Evolutionary conservation across 176 grass and related monocot genomes (phyloP).

Genomic region (Musa schizocarpa): DNA sequence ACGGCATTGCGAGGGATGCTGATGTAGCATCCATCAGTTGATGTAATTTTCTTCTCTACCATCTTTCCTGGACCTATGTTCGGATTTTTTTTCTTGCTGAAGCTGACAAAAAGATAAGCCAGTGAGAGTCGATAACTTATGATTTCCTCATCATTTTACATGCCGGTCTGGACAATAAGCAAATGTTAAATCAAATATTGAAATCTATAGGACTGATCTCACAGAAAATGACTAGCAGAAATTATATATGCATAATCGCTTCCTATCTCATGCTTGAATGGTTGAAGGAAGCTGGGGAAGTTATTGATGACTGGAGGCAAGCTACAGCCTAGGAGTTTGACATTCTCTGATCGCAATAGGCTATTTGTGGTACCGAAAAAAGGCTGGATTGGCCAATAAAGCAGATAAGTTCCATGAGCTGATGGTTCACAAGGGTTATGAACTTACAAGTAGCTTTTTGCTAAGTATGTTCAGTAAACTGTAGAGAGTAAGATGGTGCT

Average conservation of each 20-base stretch:
- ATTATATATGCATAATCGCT: constrained; percentile 51
- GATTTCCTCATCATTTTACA: constrained; percentile 70
- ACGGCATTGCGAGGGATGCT: background rate
- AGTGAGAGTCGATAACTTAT: constrained; percentile 69
- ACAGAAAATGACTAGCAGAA: constrained; percentile 55
- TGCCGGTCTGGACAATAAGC: constrained; percentile 40
- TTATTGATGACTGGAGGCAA: constrained; percentile 61
- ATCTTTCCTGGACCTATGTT: background rate
- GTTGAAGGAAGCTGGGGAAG: constrained; percentile 43
- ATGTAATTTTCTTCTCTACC: no score
- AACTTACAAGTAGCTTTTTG: constrained; percentile 31
- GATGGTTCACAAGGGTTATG: constrained; percentile 47
- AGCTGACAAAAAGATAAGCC: constrained; percentile 47
- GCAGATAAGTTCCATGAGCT: constrained; percentile 42
- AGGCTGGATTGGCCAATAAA: constrained; percentile 26
- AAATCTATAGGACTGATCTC: constrained; percentile 56
- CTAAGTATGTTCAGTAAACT: background rate
- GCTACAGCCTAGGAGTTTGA: constrained; percentile 59
- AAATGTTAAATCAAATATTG: constrained; percentile 66
- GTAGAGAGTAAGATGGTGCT: background rate
- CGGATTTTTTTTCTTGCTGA: constrained; percentile 33
- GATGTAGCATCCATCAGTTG: no score
- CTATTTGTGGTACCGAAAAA: constrained; percentile 34
- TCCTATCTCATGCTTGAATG: constrained; percentile 42
- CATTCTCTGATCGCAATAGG: constrained; percentile 40